Base-by-base conservation (phyloP, 2,329 filamentous ascomycete species). In the Fusarium liriodendri region DNA sequence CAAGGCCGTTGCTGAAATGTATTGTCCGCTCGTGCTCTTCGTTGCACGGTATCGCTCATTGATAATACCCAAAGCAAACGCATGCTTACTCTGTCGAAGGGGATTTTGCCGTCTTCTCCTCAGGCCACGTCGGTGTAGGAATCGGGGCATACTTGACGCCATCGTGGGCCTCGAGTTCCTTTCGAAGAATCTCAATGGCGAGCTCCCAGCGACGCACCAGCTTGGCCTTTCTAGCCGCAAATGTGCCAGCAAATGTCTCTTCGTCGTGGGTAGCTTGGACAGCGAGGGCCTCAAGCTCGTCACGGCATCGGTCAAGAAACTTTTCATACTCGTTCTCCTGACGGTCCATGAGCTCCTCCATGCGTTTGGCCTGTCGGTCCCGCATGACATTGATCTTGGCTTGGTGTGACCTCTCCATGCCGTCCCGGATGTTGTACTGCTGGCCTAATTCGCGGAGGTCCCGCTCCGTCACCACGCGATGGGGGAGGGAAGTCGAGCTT, bases 321-420 rank as follows among this genome's bases (percentile, higher is more conserved):
- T 82, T 83, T 27, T 84, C 81, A 60, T 88, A 76, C 75, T 92
- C 90, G 2, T 79, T 79, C 68, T 88, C 86, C 73, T 92, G 90
- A 27, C 87, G 84, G 42, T 87, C 84, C 2, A 89, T 79, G 5
- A 92, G 83, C 69, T 90, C 87, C 75, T 91, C 89, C 84, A 91
- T 87, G 33, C 87, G 84, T 77, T 90, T 90, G 2, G 89, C 85
- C 78, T 92, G 90, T 47, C 88, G 87, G 69, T 92, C 90, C n/a
- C 90, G 85, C 84, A 92, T 86, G 29, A 92, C 89, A 74, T 91
- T 91, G 78, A 92, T 91, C 77, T 88, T 89, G 42, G 88, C 85
- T 75, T 89, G 85, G 70, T 92, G 89, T 4, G 90, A 82, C 40
- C 88, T 86, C 69, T 88, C 87, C 84, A 92, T 87, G 71, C 87